A percentile compares a stretch with the other conserved stretches of the same genome.
These are phyloP conservation scores for Calonectria hongkongensis DNA, from an alignment of 2,329 filamentous ascomycete genomes.

Conservation along the genomic window DNA sequence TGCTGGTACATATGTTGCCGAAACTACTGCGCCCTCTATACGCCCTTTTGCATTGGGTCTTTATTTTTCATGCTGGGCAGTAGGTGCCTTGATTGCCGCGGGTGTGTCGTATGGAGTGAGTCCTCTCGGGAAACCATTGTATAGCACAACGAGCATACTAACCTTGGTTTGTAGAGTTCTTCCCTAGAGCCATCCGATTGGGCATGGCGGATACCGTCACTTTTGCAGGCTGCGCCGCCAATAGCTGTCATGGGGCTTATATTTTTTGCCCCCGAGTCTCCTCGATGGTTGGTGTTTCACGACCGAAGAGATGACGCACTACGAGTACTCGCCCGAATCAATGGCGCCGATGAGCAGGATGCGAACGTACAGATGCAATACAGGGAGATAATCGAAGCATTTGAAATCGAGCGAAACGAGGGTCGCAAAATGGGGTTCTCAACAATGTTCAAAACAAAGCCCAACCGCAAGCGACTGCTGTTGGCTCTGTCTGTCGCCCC, in stretches of 20 bases:
- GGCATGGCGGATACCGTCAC: conserved; percentile 34
- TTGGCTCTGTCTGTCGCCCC: conserved; percentile 34
- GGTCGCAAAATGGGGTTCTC: not conserved
- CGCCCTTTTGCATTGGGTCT: conserved; percentile 20
- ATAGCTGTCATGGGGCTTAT: conserved; percentile 21
- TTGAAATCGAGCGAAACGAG: conserved; percentile 39
- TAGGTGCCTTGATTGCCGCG: not conserved
- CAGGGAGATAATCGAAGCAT: conserved; percentile 40
- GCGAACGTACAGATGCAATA: conserved; percentile 35
- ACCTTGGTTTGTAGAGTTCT: not conserved
- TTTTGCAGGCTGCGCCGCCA: conserved; percentile 29
- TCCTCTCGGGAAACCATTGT: not conserved
- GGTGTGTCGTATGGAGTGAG: conserved; percentile 16
- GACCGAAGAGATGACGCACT: conserved; percentile 40
- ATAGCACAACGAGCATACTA: not conserved
- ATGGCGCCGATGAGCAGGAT: conserved; percentile 17
- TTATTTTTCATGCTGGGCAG: conserved; percentile 27
- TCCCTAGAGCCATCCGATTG: conserved; percentile 20
- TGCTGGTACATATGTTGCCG: conserved; percentile 12
- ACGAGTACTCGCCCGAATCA: conserved; percentile 19
- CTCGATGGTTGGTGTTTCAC: conserved; percentile 36
- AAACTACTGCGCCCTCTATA: conserved; percentile 2
- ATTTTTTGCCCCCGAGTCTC: conserved; percentile 36
- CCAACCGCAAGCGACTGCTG: conserved; percentile 28
- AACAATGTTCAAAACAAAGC: conserved; percentile 9